A percentile compares a stretch with the other conserved stretches of the same genome.
phyloP scores from a whole-genome alignment of 2,329 filamentous ascomycete species.

The Aspergillus sp. region DNA sequence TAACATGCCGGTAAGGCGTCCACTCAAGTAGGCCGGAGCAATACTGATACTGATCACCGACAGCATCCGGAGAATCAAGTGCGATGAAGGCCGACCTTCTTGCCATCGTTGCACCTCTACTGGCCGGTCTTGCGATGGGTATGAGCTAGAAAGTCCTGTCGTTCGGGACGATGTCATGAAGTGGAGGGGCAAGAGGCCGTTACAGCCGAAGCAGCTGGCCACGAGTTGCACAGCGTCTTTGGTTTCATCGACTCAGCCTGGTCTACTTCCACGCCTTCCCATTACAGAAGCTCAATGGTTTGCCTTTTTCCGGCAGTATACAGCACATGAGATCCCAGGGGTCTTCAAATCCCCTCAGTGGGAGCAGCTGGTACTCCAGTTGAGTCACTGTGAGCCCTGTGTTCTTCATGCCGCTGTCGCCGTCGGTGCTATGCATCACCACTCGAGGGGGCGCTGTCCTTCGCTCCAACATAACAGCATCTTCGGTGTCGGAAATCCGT shows the following conservation, averaged over 20 bases:
- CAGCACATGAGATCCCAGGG: background rate
- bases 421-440: conserved; percentile 5
- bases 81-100: conserved; percentile 39
- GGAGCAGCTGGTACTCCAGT: conserved; percentile 5
- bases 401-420: conserved; percentile 8
- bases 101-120: conserved; percentile 37
- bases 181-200: too few relatives aligned
- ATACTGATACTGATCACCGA: too few relatives aligned
- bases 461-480: background rate
- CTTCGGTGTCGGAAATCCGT: background rate
- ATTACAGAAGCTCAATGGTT: conserved; percentile 22
- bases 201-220: too few relatives aligned
- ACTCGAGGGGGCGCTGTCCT: background rate
- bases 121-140: conserved; percentile 40
- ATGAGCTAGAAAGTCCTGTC: conserved; percentile 19
- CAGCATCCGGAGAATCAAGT: conserved; percentile 32
- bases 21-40: background rate
- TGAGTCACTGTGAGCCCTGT: conserved; percentile 1
- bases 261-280: conserved; percentile 22
- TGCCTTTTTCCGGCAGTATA: conserved; percentile 6
- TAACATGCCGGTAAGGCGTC: conserved; percentile 5
- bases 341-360: conserved; percentile 3
- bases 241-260: background rate
- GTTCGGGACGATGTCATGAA: too few relatives aligned
- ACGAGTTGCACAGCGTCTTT: too few relatives aligned